Conservation (phyloP, 2,329 filamentous ascomycete genomes). For the Aureobasidium uvarum region DNA sequence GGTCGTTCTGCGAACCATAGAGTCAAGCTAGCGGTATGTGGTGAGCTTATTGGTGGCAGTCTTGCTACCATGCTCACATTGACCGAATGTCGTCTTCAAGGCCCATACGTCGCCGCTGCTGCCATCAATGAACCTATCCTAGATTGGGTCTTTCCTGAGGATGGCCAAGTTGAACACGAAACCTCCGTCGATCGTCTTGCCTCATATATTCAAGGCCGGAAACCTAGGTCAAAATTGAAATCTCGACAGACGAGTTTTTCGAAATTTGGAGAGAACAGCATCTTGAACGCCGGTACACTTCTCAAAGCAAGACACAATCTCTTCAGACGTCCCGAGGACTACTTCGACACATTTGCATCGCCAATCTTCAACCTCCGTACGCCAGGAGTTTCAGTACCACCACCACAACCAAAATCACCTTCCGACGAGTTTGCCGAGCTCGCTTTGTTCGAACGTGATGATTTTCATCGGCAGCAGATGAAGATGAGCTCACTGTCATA, state of each 20-base stretch:
- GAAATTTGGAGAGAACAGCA: not conserved
- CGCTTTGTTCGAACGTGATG: conserved; percentile 34
- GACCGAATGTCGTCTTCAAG: conserved; percentile 49
- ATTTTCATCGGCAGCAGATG: conserved; percentile 34
- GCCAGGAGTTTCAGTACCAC: conserved; percentile 37
- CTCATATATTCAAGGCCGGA: conserved; percentile 7
- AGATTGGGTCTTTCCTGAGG: conserved; percentile 48
- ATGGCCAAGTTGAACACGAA: conserved; percentile 30
- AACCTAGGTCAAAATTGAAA: conserved; percentile 1
- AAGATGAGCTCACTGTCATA: conserved; percentile 31
- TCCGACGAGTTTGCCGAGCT: conserved; percentile 39
- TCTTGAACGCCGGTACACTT: conserved; percentile 32
- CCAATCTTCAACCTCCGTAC: conserved; percentile 53
- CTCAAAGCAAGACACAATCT: conserved; percentile 39
- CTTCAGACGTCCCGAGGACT: conserved; percentile 46
- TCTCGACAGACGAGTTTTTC: conserved; percentile 7
- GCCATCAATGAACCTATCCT: conserved; percentile 50
- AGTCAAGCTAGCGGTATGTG: conserved; percentile 46
- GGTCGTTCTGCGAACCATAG: conserved; percentile 34
- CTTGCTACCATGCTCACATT: conserved; percentile 51
- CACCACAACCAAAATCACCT: conserved; percentile 23
- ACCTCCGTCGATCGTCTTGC: not conserved
- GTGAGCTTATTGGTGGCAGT: conserved; percentile 50
- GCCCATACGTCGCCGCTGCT: conserved; percentile 45
- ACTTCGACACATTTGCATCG: conserved; percentile 52